Base-by-base conservation (phyloP, 2,329 filamentous ascomycete species). In the Dothideomycetidae sp. region DNA sequence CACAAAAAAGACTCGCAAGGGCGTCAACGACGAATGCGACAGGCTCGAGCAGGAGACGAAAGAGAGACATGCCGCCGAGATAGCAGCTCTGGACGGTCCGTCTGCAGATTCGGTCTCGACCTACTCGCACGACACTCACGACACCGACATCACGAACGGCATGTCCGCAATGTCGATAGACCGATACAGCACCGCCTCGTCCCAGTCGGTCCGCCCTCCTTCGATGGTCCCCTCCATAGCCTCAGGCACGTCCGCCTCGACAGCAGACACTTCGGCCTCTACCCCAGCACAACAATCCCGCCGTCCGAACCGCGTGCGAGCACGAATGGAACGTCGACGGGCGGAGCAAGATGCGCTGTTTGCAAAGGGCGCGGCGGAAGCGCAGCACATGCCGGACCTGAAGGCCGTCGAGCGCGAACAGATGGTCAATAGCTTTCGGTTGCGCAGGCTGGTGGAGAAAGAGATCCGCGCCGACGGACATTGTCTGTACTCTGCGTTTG, bases 261-360 rank as follows among this genome's bases (percentile, higher is more conserved):
- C 39, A 19, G 26, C 42, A 18, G 39, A 49, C 36, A 14, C 41
- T 12, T 40, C 39, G 38, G 44, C 38, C 50, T 43, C 49, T 46
- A n/a, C n/a, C n/a, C n/a, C n/a, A n/a, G 46, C 28, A 53, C 17
- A 37, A 5, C 37, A 41, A 12, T 39, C 19, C 12, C 84, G 78
- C 62, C 94, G 93, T 56, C 78, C 79, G 17, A 96, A 93, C 57
- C 73, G 90, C 10, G 82, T 90, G 54, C 94, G 93, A 57, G 90
- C 88, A 43, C 77, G 90, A 2, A 69, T 96, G 11, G 90, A 90
- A 13, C 78, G 88, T 16, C 78, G 90, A 34, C 83, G 84, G 3
- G 88, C 86, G 3, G 85, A 93, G 55, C 74, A 81, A 48, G 79
- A 84, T 45, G 79, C 77, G 4, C 68, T 73, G 4, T 68, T 75